These are phyloP conservation scores for Phytophthora brassicae DNA, from an alignment of 352 stramenopile genomes.

Conservation along the genomic window DNA sequence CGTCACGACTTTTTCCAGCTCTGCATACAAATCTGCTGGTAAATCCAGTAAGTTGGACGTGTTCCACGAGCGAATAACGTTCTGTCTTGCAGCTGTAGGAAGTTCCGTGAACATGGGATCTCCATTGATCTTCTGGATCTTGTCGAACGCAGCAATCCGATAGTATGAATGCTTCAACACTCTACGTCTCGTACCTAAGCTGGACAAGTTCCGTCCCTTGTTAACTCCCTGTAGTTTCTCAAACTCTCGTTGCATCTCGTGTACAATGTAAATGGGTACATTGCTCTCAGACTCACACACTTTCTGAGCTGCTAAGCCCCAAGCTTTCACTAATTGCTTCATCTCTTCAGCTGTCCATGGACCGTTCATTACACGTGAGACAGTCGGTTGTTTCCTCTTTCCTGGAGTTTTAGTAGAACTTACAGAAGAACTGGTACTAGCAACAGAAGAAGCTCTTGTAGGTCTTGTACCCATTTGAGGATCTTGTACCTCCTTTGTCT, in stretches of 20 bases:
- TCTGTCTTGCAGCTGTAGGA: conserved; percentile 11
- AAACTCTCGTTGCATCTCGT: conserved; percentile 37
- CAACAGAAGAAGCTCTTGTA: not conserved
- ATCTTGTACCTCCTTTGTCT: conserved; percentile 15
- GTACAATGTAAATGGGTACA: conserved; percentile 30
- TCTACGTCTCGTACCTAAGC: conserved; percentile 28
- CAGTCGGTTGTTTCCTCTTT: conserved; percentile 14
- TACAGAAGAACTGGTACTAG: not conserved
- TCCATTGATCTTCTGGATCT: conserved; percentile 38
- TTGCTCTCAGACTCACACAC: conserved; percentile 18
- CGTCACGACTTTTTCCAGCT: conserved; percentile 25
- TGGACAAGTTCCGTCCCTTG: conserved; percentile 27
- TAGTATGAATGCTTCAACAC: conserved; percentile 36
- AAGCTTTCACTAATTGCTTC: conserved; percentile 30
- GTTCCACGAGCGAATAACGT: conserved; percentile 37
- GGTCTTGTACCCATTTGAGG: conserved; percentile 7
- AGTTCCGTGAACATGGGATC: conserved; percentile 28
- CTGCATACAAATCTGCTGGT: conserved; percentile 24
- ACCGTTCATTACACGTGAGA: conserved; percentile 6
- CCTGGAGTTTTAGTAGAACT: not conserved
- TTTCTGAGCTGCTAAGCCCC: conserved; percentile 20
- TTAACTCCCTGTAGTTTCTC: conserved; percentile 23
- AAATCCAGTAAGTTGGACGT: conserved; percentile 40
- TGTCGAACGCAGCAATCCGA: conserved; percentile 32
- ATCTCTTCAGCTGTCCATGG: conserved; percentile 35